Conservation (phyloP, 108 stramenopile species). For the Asterionellopsis glacialis region DNA sequence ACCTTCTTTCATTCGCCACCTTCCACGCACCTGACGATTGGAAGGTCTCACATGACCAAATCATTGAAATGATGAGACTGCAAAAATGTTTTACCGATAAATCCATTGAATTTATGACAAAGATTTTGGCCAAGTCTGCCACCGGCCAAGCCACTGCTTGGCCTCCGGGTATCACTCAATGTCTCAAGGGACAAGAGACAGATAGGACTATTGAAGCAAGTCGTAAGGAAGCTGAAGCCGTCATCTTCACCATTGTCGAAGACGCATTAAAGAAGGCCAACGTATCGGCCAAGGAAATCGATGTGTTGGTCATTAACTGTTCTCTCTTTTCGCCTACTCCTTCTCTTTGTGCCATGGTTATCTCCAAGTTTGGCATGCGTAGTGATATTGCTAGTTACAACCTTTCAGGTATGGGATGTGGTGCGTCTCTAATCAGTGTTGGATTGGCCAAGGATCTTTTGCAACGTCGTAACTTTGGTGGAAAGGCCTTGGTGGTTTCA, state of each 20-base stretch:
- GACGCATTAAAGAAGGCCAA: conserved; percentile 88
- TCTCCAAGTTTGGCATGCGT: conserved; percentile 90
- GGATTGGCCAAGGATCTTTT: conserved; percentile 90
- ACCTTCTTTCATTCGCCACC: conserved; percentile 88
- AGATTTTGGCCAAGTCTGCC: conserved; percentile 87
- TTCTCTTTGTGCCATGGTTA: conserved; percentile 95
- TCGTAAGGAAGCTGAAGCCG: conserved; percentile 89
- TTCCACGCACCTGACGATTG: conserved; percentile 94
- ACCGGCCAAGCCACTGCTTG: conserved; percentile 94
- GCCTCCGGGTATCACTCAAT: conserved; percentile 93
- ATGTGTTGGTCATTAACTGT: conserved; percentile 97
- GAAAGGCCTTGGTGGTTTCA: conserved; percentile 92
- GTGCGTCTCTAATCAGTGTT: conserved; percentile 89
- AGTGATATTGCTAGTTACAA: conserved; percentile 88
- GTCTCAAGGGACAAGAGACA: conserved; percentile 59
- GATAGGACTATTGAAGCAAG: conserved; percentile 87
- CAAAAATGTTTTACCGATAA: conserved; percentile 88
- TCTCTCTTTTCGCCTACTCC: conserved; percentile 97
- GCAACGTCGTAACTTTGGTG: conserved; percentile 42
- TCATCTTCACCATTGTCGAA: conserved; percentile 91
- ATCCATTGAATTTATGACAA: conserved; percentile 81
- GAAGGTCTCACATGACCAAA: conserved; percentile 85
- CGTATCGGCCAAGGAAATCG: conserved; percentile 86
- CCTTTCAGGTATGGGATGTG: conserved; percentile 97
- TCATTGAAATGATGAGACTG: conserved; percentile 88